Evolutionary conservation across 306 rosid species (phyloP), one percentile per base, ranked within the genome.

Genomic region (Sicyos edulis): DNA sequence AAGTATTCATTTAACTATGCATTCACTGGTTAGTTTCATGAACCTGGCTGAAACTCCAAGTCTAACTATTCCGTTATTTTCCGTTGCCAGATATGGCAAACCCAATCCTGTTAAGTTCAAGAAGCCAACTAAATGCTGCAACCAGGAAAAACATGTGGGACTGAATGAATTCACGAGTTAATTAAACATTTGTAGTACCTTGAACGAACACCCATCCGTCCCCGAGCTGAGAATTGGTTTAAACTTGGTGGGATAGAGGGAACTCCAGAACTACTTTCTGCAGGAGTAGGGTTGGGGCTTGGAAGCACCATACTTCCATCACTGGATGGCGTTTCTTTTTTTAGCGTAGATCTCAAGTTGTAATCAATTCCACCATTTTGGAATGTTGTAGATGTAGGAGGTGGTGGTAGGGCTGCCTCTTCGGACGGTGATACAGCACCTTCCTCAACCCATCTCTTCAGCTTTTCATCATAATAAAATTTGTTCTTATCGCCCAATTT

Each of bases 361-460:
- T 85, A 92, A 73, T 89, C 95, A 56, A 82, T 54, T 32, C 73
- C 74, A 54, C 92, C 96, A 80, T 92, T 86, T 77, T 89, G 96
- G 81, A 86, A 89, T 72, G 88, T 64, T 73, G 90, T 60, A 68
- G 81, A 78, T 66, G 88, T 84, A 16, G 97, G 97, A 22, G 97
- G 96, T 42, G 96, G 97, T 4, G 90, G 87, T 78, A 82, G 75
- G 16, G 86, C 86, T 73, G 90, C 52, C 83, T 89, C 95, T 83
- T 86, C 97, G 55, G 95, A 77, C 15, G 96, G 96, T 74, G 78
- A 72, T 79, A 78, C 89, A 51, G 53, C 96, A 70, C 97, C 97
- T 81, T 89, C 89, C 77, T 89, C 96, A 12, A 92, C 92, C 97
- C 97, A 89, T 80, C 96, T 85, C 86, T 89, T 92, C 78, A 87